A percentile compares a stretch with the other conserved stretches of the same genome.
These are phyloP conservation scores for Dissophora ornata DNA, from an alignment of 192 early-diverging fungal genomes.

Conservation along the genomic window DNA sequence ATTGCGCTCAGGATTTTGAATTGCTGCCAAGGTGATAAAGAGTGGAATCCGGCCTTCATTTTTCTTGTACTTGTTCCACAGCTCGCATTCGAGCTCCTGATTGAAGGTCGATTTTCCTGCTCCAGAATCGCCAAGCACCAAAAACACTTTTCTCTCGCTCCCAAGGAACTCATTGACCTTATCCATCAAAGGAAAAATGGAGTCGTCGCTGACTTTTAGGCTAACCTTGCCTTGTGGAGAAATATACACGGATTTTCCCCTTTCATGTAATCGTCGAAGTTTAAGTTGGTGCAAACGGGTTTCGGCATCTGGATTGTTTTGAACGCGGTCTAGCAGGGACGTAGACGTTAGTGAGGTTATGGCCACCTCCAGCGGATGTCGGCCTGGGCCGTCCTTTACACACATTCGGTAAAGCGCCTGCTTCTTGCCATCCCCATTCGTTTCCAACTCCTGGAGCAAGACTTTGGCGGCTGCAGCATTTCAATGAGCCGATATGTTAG, in stretches of 20 bases:
- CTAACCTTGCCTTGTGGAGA: conserved; percentile 21
- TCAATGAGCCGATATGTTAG: neutral
- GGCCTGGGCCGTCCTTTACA: no score
- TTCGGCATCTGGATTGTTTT: neutral
- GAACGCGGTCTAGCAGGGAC: conserved; percentile 2
- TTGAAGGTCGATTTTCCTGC: conserved; percentile 29
- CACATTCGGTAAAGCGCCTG: neutral
- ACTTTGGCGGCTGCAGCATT: neutral
- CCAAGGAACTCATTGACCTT: conserved; percentile 13
- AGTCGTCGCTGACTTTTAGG: neutral
- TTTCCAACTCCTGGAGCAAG: neutral
- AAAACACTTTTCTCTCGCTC: conserved; percentile 13
- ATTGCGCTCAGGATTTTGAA: conserved; percentile 7
- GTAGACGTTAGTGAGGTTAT: neutral
- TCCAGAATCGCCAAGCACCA: conserved; percentile 31
- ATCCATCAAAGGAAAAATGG: conserved; percentile 2
- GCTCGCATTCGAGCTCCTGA: neutral
- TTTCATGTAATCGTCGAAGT: neutral
- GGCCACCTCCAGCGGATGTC: no score
- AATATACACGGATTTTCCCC: conserved; percentile 9
- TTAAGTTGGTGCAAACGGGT: neutral
- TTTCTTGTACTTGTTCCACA: conserved; percentile 9
- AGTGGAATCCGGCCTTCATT: conserved; percentile 7
- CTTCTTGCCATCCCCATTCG: neutral
- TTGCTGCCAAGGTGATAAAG: conserved; percentile 10